Evolutionary conservation across 2,329 filamentous ascomycete species (phyloP), one percentile per base, ranked within the genome.

Genomic region (Rhexocercosporidium sp.): DNA sequence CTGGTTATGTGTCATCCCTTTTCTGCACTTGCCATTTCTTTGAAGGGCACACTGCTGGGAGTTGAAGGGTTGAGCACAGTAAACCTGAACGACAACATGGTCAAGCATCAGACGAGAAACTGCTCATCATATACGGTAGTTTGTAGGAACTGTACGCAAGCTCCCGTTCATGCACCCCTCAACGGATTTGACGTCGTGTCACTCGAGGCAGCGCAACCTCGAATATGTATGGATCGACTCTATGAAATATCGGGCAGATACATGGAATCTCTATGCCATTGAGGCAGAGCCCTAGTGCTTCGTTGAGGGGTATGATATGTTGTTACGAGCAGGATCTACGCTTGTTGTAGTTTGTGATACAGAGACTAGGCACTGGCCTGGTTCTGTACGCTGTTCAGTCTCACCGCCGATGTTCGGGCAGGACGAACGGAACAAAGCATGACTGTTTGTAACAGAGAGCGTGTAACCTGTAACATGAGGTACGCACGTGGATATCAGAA

Each of bases 401-500:
- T 57, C 53, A 57, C 53, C 53, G 7, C 31, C 53, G 53, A 57
- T 22, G 6, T 37, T 39, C 31, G 53, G 53, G 53, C 31, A 39
- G 8, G 53, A 39, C 31, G 12, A 20, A 54, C 3, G 53, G 12
- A 37, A 37, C 34, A 39, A 39, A 37, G 31, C 18, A 37, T 57
- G 53, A 25, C 31, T 14, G 18, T 20, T 57, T 57, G 18, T 22
- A 57, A 37, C 3, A n/a, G n/a, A 12, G 11, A 6, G 12, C 22
- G 29, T 39, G 53, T 25, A 39, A 57, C 53, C 25, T 53, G 49
- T 57, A 18, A 57, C 53, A 57, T 18, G 53, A 57, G 29, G 29
- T n/a, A 39, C 8, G 53, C 53, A 57, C 53, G 53, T 37, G 53
- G 3, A 22, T 39, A n/a, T 4, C 31, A 57, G n/a, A 53, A 6